Evolutionary conservation across 2,329 filamentous ascomycete genomes (phyloP), one percentile per base, ranked within the genome.

Genomic region (Fusarium albosuccineum): DNA sequence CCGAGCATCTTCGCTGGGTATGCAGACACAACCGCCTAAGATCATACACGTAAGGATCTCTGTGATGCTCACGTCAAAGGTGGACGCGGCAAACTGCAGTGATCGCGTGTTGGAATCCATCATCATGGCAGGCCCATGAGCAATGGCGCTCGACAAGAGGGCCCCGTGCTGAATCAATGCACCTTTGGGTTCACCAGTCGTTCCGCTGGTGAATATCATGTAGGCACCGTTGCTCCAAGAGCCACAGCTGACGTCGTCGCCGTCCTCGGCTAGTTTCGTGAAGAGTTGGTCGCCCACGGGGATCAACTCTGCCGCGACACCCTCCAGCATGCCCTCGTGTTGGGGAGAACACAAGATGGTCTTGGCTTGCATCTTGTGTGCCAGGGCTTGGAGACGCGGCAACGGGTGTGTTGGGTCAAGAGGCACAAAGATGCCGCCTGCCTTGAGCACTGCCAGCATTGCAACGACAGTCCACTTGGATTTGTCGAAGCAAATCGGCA

Each of bases 1-100:
- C 0, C 81, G 75, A 27, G 77, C 75, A 2, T 78, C 71, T 27
- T 83, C 80, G 1, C 77, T 79, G 1, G 80, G 79, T 14, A 79
- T 66, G 29, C 76, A 77, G 4, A 79, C 66, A 44, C 76, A 77
- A 0, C 72, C 76, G 13, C 76, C 77, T 10, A 67, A 45, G 5
- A 67, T 52, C n/a, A 74, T 8, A 1, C 62, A 60, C 0, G 57
- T 66, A 4, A 74, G 13, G 30, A 71, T 71, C 26, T 74, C 72
- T 1, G 62, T 60, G 6, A 78, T 73, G 55, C 67, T 70, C 4
- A 71, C 74, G 37, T 78, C 77, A 39, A 79, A 79, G 0, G 70
- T 72, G 17, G 72, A 73, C 1, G 77, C 66, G 2, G 77, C 72
- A 30, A 78, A 79, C 22, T 79, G 77, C 0, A 80, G 60, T 3